phyloP scores from a whole-genome alignment of 75 land plant genomes.

The Cryptomeria japonica region DNA sequence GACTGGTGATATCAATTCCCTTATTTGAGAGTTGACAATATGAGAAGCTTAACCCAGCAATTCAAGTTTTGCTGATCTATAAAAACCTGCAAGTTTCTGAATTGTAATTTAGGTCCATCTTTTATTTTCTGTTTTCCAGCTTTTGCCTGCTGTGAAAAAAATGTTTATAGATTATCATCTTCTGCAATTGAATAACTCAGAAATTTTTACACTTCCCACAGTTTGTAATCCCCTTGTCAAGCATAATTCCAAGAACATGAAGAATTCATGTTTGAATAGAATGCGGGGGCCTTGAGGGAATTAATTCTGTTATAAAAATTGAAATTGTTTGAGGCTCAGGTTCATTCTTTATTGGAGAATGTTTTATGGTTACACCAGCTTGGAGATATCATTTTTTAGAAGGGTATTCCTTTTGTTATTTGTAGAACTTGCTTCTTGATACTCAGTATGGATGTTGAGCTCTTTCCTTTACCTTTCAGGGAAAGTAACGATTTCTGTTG shows the following conservation, averaged over 20 bases:
- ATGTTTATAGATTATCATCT: background rate
- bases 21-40: slow-evolving; percentile 27
- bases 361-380: background rate
- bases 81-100: background rate
- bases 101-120: background rate
- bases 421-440: background rate
- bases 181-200: background rate
- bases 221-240: background rate
- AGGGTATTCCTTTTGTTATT: background rate
- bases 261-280: background rate
- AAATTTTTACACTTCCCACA: background rate
- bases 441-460: background rate
- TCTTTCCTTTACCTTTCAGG: background rate
- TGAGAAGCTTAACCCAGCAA: background rate
- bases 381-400: background rate
- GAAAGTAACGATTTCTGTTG: background rate
- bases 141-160: background rate
- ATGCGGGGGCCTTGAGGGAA: background rate
- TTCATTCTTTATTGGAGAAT: background rate
- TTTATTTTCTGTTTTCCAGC: background rate
- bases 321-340: background rate
- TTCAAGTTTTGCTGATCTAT: background rate
- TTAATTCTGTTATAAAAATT: background rate
- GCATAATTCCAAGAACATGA: background rate
- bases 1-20: slow-evolving; percentile 42